Base-by-base conservation (phyloP, 805 yeast genomes). In the Jamesozyma gamospora region DNA sequence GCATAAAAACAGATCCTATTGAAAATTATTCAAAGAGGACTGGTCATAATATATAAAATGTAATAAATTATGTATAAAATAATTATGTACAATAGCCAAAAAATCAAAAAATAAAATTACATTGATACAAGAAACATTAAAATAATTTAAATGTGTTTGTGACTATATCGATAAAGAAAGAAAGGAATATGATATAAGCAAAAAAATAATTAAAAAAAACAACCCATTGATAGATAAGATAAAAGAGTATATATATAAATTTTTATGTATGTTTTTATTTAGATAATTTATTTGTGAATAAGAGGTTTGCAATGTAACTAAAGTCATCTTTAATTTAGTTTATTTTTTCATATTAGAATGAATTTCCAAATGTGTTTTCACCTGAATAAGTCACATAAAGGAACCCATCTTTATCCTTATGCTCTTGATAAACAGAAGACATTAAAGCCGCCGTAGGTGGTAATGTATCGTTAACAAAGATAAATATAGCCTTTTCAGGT, bases 401-500 rank as follows among this genome's bases (percentile, higher is more conserved):
- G 65, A 92, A 92, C 28, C 98, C 98, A 62, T 92, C 98, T 58
- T 90, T 90, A 60, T 92, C 98, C 67, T 87, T 87, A 65, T 92
- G 95, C 63, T 92, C 96, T 55, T 88, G 94, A 59, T 92, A 92
- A 48, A 92, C 82, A 18, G 92, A 75, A 53, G 94, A 82, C 92
- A 92, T 86, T 50, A 92, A 74, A 14, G 97, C 95, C 16, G 97
- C 96, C 3, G 98, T 92, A 35, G 97, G 97, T 10, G 98, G 98
- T 51, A 92, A 73, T 41, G 92, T 87, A 62, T 92, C 98, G 59
- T 92, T 90, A 48, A 92, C 95, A 62, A 92, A 92, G 50, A 92
- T 87, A 65, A 92, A 92, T 49, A 92, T 90, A 33, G 98, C 98
- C 79, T 90, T 88, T 64, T 92, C 98, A 24, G 95, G 83, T 35